phyloP scores from a whole-genome alignment of 768 basidiomycete species.

The Terana coerulea region DNA sequence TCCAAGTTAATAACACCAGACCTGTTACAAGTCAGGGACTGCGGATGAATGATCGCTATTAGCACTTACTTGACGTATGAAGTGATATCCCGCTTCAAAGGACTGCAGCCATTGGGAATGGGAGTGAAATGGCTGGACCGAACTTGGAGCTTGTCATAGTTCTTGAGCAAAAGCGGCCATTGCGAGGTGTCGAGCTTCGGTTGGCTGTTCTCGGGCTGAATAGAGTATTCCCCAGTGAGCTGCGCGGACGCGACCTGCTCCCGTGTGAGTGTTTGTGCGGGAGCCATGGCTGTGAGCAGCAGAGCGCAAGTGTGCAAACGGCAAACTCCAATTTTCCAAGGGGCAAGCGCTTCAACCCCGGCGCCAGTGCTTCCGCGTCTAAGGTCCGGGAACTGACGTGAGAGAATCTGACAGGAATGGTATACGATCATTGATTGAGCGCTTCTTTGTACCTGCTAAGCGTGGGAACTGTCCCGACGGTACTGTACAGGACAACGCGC shows the following conservation, averaged over 20 bases:
- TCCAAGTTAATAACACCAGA: conserved; percentile 99
- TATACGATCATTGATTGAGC: too few species aligned
- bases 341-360: neutral
- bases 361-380: neutral
- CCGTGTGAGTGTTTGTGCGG: conserved; percentile 46
- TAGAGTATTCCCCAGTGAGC: conserved; percentile 69
- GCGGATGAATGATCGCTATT: neutral
- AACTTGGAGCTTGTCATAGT: conserved; percentile 95
- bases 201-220: conserved; percentile 71
- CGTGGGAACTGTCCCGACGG: conserved; percentile 21
- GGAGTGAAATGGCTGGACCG: conserved; percentile 98
- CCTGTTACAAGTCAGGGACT: conserved; percentile 36
- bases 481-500: conserved; percentile 51
- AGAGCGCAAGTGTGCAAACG: neutral
- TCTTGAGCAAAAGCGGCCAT: conserved; percentile 98
- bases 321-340: conserved; percentile 5
- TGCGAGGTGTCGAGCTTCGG: conserved; percentile 91
- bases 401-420: too few species aligned
- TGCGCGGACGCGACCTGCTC: conserved; percentile 74
- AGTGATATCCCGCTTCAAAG: conserved; percentile 90
- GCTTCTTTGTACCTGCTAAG: neutral
- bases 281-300: conserved; percentile 34
- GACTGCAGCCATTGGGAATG: conserved; percentile 90
- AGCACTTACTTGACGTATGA: conserved; percentile 87
- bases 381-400: conserved; percentile 3